A percentile compares a stretch with the other conserved stretches of the same genome.
phyloP scores from a whole-genome alignment of 345 rosid species.

The Eucalyptus viminalis region DNA sequence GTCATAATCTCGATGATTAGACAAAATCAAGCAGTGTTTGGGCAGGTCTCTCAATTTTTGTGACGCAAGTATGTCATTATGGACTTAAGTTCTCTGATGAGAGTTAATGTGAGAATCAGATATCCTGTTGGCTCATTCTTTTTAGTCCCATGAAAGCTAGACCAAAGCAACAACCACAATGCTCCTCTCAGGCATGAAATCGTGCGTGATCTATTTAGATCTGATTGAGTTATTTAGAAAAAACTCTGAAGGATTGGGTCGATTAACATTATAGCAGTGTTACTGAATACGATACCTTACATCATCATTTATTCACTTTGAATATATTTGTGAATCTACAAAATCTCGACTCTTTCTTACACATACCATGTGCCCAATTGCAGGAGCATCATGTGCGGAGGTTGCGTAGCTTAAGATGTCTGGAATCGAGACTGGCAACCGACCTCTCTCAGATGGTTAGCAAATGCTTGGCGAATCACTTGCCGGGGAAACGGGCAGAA shows the following conservation, averaged over 20 bases:
- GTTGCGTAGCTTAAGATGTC: slow-evolving; percentile 36
- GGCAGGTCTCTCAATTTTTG: not conserved
- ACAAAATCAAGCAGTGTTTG: not conserved
- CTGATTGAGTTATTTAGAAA: not conserved
- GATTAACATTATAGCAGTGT: rapidly evolving
- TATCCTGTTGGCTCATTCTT: not conserved
- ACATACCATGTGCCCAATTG: not conserved
- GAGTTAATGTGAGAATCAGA: not conserved
- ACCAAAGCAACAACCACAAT: not conserved
- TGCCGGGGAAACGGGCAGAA: not conserved
- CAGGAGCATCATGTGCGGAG: slow-evolving; percentile 77
- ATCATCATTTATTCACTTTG: not conserved
- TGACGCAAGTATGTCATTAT: not conserved
- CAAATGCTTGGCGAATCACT: not conserved
- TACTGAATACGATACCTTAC: not conserved
- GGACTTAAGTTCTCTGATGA: not conserved
- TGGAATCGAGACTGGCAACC: not conserved
- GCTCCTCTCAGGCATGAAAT: not conserved
- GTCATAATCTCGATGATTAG: not conserved
- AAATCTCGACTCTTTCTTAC: not conserved
- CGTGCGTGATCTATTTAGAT: not conserved
- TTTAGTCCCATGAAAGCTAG: not conserved
- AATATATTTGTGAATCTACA: not conserved
- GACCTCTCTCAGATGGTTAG: not conserved
- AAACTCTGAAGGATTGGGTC: not conserved